Evolutionary conservation across 2,329 filamentous ascomycete species (phyloP), one percentile per base, ranked within the genome.

Genomic region (Boeremia exigua): DNA sequence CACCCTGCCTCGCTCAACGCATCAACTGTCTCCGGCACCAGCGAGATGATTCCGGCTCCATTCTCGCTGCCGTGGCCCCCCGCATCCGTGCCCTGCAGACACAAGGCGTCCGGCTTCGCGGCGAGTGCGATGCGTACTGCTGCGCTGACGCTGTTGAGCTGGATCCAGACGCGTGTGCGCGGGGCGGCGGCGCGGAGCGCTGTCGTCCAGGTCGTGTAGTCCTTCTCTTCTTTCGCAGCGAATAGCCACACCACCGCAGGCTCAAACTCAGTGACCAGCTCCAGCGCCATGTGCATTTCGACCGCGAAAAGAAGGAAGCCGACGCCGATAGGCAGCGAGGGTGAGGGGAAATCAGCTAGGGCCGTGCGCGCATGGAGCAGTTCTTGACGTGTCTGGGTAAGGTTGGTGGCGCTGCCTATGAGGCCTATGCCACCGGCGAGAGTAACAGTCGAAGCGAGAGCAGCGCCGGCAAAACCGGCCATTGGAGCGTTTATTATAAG

Each of bases 171-270:
- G 56, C 78, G 77, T 15, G 54, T 82, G 6, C 55, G 44, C 49
- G 71, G 66, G 72, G 32, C 72, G 66, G 71, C 58, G 1, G 61
- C 57, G 19, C 76, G 69, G n/a, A 74, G 61, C 8, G 66, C 74
- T 8, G 48, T 60, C 27, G 71, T 70, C 75, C 70, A 79, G 28
- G 23, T 68, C n/a, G 54, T 60, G 54, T 75, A 72, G 19, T 78
- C 74, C 17, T 77, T 68, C 23, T 75, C 29, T 23, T 79, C 69
- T 5, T 77, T 74, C 2, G 86, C 85, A 1, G 86, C 88, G 65
- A 89, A 90, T 6, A 90, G 78, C 88, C 88, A 90, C 1, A 88
- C 77, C 0, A 86, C 86, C 0, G 80, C 81, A 0, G 87, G 86
- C 2, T 75, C 76, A 68, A 85, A 82, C 55, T 79, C 76, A 32